Evolutionary conservation across 208 protist genomes (phyloP).

Genomic region (Crithidia fasciculata): DNA sequence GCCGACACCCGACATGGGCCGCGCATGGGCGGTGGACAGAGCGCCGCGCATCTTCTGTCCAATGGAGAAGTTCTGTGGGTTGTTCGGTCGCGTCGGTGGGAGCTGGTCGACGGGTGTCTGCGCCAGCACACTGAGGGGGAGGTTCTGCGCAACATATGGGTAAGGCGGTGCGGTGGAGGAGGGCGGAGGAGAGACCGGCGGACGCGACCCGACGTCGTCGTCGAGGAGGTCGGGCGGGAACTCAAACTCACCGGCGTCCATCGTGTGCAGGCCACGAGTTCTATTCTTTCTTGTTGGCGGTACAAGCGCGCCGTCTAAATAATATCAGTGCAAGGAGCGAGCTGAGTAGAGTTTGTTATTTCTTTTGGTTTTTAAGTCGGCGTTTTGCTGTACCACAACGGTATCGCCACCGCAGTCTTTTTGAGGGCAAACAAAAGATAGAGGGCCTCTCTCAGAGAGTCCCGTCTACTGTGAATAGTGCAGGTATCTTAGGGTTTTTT

Average conservation of each 20-base stretch:
- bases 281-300: no score
- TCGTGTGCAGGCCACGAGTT: conserved; percentile 1
- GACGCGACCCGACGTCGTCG: conserved; percentile 31
- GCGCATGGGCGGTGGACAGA: conserved; percentile 27
- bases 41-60: conserved; percentile 58
- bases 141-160: not conserved
- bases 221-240: conserved; percentile 73
- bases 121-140: conserved; percentile 57
- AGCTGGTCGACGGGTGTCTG: conserved; percentile 77
- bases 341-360: no score
- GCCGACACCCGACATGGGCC: not conserved
- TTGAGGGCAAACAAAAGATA: no score
- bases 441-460: no score
- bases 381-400: no score
- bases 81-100: conserved; percentile 65
- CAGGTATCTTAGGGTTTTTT: no score
- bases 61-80: conserved; percentile 59
- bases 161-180: conserved; percentile 3
- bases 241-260: conserved; percentile 79
- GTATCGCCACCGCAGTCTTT: no score
- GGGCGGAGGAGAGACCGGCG: conserved; percentile 8
- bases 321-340: no score
- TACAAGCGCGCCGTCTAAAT: no score
- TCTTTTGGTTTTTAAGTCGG: no score
- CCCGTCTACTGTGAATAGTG: no score